phyloP scores from a whole-genome alignment of 176 grass and related monocot species.

The Phragmites australis region DNA sequence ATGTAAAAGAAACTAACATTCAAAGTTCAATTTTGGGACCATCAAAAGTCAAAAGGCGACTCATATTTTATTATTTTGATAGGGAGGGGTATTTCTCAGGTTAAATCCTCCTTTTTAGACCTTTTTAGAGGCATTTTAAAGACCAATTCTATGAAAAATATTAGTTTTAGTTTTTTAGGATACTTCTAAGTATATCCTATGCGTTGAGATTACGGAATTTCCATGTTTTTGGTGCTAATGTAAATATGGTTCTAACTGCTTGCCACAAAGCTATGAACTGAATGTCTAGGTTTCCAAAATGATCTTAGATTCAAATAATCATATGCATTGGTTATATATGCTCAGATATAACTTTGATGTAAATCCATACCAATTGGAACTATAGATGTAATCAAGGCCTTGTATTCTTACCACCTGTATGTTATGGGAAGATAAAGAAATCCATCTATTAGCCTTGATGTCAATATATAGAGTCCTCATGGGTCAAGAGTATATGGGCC shows the following conservation, averaged over 20 bases:
- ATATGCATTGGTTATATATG: neutral
- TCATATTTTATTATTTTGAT: neutral
- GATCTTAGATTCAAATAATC: neutral
- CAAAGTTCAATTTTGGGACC: neutral
- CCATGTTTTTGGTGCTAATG: neutral
- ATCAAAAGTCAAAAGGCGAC: neutral
- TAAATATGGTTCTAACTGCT: neutral
- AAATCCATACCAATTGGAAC: neutral
- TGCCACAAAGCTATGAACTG: conserved; percentile 12
- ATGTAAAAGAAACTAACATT: neutral
- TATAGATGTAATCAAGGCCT: neutral
- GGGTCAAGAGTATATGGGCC: no score
- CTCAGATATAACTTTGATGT: neutral
- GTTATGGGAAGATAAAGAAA: no score
- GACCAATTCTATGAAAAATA: no score
- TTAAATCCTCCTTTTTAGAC: no score
- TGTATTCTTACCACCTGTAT: neutral
- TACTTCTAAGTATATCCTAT: neutral
- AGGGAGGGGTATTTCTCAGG: neutral
- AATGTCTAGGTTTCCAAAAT: conserved; percentile 6
- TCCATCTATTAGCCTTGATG: no score
- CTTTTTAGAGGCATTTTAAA: neutral
- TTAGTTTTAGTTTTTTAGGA: neutral
- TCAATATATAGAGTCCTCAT: no score
- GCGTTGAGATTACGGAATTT: neutral